Percentiles rank a stretch among this genome's conserved stretches.
These are phyloP conservation scores for Hypoxylon lienhwacheense DNA, from an alignment of 495 filamentous ascomycete species.

Conservation along the genomic window DNA sequence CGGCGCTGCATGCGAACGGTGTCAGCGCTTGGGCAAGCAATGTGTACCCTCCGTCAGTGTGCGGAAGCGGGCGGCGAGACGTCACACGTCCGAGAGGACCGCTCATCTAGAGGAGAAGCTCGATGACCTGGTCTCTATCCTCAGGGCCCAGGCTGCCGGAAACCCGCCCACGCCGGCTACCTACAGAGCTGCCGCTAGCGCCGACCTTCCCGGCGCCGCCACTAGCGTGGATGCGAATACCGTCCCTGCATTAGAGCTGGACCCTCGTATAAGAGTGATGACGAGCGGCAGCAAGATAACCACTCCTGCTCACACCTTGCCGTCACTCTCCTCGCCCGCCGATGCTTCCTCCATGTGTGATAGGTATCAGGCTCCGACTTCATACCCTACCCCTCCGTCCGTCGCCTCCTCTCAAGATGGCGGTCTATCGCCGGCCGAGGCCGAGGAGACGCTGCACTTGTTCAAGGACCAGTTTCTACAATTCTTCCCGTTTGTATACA, in stretches of 20 bases:
- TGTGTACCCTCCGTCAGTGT: slow-evolving; percentile 46
- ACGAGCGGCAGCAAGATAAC: slow-evolving; percentile 1
- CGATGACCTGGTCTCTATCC: slow-evolving; percentile 48
- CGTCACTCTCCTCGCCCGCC: slow-evolving; percentile 11
- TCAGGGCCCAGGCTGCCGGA: slow-evolving; percentile 40
- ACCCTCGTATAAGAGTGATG: slow-evolving; percentile 12
- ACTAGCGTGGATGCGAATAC: slow-evolving; percentile 6
- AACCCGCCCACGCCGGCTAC: slow-evolving; percentile 5
- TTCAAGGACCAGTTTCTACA: slow-evolving; percentile 37
- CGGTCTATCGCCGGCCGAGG: slow-evolving; percentile 25
- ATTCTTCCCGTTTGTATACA: slow-evolving; percentile 42
- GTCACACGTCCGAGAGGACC: slow-evolving; percentile 38
- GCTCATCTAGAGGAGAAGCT: slow-evolving; percentile 52
- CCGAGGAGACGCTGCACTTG: slow-evolving; percentile 32
- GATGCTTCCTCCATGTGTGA: neutral
- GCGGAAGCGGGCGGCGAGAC: slow-evolving; percentile 38
- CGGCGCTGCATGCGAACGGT: slow-evolving; percentile 55
- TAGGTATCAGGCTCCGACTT: slow-evolving; percentile 11
- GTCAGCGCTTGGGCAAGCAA: slow-evolving; percentile 47
- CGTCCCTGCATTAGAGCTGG: slow-evolving; percentile 8
- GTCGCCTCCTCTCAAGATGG: slow-evolving; percentile 23
- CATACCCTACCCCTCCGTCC: slow-evolving; percentile 30
- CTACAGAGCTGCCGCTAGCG: slow-evolving; percentile 7
- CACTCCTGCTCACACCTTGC: slow-evolving; percentile 7
- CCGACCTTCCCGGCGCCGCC: slow-evolving; percentile 9